Conservation (phyloP, 2,329 filamentous ascomycete species). For the Botrytis byssoidea region DNA sequence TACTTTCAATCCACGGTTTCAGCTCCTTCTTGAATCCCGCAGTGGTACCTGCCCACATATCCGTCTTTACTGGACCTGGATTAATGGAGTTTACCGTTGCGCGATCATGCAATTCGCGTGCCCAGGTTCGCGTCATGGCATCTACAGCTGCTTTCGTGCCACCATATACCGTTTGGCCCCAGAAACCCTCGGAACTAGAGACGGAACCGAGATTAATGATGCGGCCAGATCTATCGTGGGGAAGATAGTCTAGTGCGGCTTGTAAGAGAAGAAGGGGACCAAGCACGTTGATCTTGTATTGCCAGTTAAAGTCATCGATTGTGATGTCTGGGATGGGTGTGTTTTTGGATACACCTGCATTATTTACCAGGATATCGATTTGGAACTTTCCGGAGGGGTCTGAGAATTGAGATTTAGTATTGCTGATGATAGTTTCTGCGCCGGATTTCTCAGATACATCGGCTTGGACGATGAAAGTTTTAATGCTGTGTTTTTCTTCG, state of each 20-base stretch:
- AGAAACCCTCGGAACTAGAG: constrained; percentile 52
- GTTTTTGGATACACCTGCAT: constrained; percentile 72
- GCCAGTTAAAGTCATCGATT: constrained; percentile 63
- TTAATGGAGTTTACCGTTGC: constrained; percentile 66
- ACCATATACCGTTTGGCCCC: constrained; percentile 59
- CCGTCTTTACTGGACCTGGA: constrained; percentile 63
- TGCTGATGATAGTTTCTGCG: constrained; percentile 57
- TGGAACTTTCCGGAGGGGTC: constrained; percentile 53
- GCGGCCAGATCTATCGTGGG: constrained; percentile 62
- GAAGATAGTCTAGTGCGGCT: constrained; percentile 68
- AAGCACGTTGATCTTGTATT: constrained; percentile 79
- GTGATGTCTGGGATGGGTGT: constrained; percentile 62
- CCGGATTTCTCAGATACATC: constrained; percentile 65
- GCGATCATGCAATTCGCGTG: constrained; percentile 58
- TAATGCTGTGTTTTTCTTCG: constrained; percentile 55
- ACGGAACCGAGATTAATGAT: constrained; percentile 63
- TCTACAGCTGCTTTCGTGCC: constrained; percentile 67
- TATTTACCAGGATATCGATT: constrained; percentile 85
- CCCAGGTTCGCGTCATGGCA: constrained; percentile 68
- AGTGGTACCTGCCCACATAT: constrained; percentile 61
- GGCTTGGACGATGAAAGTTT: constrained; percentile 64
- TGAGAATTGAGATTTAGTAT: constrained; percentile 58
- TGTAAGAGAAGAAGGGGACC: constrained; percentile 77
- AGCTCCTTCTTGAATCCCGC: constrained; percentile 58
- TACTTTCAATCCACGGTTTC: constrained; percentile 58